Evolutionary conservation across 2,329 filamentous ascomycete genomes (phyloP).

Genomic region (Colletotrichum coccodes): DNA sequence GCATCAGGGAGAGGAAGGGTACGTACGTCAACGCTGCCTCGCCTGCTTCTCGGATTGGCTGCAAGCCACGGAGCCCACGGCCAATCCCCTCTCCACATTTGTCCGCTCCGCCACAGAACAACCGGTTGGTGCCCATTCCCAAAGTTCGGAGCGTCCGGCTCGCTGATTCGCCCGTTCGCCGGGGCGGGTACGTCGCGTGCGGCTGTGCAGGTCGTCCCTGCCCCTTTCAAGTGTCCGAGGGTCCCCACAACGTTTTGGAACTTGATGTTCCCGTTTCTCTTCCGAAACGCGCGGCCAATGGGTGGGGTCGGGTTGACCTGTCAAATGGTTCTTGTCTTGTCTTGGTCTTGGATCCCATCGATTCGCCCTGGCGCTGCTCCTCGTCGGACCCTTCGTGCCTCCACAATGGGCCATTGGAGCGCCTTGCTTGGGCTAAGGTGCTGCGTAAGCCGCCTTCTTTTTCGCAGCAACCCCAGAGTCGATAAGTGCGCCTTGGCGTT

Average conservation of each 20-base stretch:
- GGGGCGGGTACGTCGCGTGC: slow-evolving; percentile 1
- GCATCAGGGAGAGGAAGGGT: too few relatives aligned
- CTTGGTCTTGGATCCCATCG: background rate
- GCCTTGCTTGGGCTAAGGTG: background rate
- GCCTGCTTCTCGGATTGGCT: background rate
- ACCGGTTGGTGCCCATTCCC: background rate
- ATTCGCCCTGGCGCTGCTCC: background rate
- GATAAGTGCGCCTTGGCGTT: slow-evolving; percentile 13
- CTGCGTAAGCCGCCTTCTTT: slow-evolving; percentile 7
- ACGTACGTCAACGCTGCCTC: slow-evolving; percentile 24
- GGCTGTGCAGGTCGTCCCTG: slow-evolving; percentile 22
- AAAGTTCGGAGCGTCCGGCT: background rate
- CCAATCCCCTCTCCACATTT: background rate
- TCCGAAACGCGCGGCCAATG: slow-evolving; percentile 30
- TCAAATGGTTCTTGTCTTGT: background rate
- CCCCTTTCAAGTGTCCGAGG: slow-evolving; percentile 9
- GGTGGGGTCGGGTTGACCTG: background rate
- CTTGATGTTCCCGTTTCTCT: background rate
- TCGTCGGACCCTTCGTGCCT: background rate
- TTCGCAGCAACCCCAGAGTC: background rate
- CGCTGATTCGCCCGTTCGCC: slow-evolving; percentile 18
- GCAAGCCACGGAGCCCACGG: background rate
- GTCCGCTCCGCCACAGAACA: slow-evolving; percentile 27
- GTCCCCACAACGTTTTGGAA: slow-evolving; percentile 18
- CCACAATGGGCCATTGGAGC: background rate